phyloP scores from a whole-genome alignment of 2,329 filamentous ascomycete genomes.

The Sphaerostilbella broomeana region DNA sequence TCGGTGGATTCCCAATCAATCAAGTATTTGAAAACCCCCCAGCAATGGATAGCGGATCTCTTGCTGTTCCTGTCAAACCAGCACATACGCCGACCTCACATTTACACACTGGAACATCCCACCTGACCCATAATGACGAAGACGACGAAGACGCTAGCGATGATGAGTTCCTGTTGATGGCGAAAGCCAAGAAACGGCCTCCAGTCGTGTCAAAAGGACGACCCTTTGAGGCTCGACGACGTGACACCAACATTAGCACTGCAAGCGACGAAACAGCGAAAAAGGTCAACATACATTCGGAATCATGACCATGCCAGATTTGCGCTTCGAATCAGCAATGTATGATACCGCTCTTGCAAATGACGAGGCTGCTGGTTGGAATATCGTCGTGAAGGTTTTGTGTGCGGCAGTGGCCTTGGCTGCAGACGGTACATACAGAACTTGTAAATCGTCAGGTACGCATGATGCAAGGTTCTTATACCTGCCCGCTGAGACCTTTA shows the following conservation, averaged over 20 bases:
- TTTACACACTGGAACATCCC: background rate
- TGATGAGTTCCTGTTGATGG: conserved; percentile 49
- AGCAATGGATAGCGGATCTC: conserved; percentile 27
- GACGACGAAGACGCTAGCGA: conserved; percentile 46
- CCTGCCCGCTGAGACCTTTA: too few species aligned
- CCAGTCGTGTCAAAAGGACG: conserved; percentile 16
- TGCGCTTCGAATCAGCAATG: too few species aligned
- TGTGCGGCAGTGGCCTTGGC: too few species aligned
- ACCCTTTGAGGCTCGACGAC: conserved; percentile 38
- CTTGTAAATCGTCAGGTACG: too few species aligned
- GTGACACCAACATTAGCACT: conserved; percentile 55
- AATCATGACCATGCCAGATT: conserved; percentile 4
- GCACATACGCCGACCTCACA: conserved; percentile 10
- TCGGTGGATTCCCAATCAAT: conserved; percentile 41
- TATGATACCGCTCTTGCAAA: too few species aligned
- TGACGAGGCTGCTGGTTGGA: too few species aligned
- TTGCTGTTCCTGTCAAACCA: conserved; percentile 24
- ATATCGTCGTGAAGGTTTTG: too few species aligned
- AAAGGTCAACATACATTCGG: conserved; percentile 35
- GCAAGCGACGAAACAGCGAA: conserved; percentile 59
- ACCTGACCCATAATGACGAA: conserved; percentile 29
- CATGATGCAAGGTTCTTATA: too few species aligned
- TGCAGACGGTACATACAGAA: too few species aligned
- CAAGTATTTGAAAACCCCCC: conserved; percentile 28
- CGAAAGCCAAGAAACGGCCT: conserved; percentile 43